Base-by-base conservation (phyloP, 2,329 filamentous ascomycete species). In the Claviceps cyperi region DNA sequence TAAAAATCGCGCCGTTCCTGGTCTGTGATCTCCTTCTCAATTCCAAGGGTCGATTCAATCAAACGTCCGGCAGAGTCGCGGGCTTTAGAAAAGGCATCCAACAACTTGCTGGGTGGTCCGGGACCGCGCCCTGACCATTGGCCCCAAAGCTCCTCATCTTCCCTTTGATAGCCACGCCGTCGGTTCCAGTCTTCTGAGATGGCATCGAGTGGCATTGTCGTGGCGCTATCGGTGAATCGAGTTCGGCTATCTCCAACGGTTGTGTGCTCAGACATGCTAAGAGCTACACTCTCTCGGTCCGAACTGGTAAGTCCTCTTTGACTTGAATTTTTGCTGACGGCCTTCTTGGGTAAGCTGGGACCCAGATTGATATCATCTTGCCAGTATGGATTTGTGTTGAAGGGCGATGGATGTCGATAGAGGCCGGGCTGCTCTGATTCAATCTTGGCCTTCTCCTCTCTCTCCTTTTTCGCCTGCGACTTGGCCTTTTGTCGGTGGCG, bases 351-450 rank as follows among this genome's bases (percentile, higher is more conserved):
- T 37, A 85, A 75, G 3, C 78, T 80, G 2, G 90, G 90, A 0
- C 90, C 90, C 67, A 90, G 76, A 54, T 73, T 74, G 56, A 96
- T 94, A 66, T 96, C 90, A 61, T 92, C 85, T 35, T 77, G 72
- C 90, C 90, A 96, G 67, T 86, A 87, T 13, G 84, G 83, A 60
- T 96, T 96, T 28, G 88, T 94, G 60, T 82, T 83, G 59, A 88
- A 92, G 1, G 88, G 86, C 43, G 81, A 79, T 1, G 84, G 89
- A 59, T 96, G 89, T 47, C 80, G 75, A 64, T 94, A 92, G 11
- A 80, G 66, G 40, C 78, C 79, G 0, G 86, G 86, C 62, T 89
- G 79, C 55, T 88, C 79, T 50, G 75, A 76, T 57, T 84, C 77
- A 51, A 81, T 66, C 52, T 73, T 77, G 44, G 76, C 74, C 63